Percentiles rank a stretch among this genome's conserved stretches.
These are phyloP conservation scores for Furcasterigmium furcatum DNA, from an alignment of 2,329 filamentous ascomycete genomes.

Conservation along the genomic window DNA sequence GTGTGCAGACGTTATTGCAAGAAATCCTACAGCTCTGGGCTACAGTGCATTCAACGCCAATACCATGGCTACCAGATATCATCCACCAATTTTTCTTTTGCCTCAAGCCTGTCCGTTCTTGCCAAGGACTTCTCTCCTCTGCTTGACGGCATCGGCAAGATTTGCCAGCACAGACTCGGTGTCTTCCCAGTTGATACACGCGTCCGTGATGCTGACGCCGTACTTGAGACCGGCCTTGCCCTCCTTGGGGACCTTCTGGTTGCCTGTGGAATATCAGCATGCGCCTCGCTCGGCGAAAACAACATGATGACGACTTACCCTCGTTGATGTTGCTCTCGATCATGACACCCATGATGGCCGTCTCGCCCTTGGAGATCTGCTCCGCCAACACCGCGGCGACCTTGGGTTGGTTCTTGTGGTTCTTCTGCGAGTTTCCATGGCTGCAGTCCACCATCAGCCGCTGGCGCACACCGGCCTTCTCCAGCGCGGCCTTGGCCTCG, in stretches of 20 bases:
- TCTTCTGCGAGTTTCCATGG: conserved; percentile 93
- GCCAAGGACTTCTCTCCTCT: conserved; percentile 53
- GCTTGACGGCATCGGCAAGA: conserved; percentile 76
- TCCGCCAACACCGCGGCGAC: conserved; percentile 78
- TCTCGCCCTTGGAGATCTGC: conserved; percentile 83
- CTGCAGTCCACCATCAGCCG: conserved; percentile 97
- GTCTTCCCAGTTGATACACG: conserved; percentile 92
- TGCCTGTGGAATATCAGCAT: conserved; percentile 48
- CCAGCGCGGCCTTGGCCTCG: conserved; percentile 76
- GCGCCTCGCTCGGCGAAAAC: not conserved
- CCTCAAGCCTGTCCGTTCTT: conserved; percentile 8
- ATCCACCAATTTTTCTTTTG: too few relatives aligned
- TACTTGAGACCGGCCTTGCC: conserved; percentile 84
- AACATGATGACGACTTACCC: conserved; percentile 48
- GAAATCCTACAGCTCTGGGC: too few relatives aligned
- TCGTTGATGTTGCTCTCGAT: conserved; percentile 98
- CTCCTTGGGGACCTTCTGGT: conserved; percentile 87
- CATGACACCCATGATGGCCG: conserved; percentile 94
- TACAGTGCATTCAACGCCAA: too few relatives aligned
- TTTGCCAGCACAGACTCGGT: conserved; percentile 75
- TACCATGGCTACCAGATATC: too few relatives aligned
- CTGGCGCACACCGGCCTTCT: conserved; percentile 68
- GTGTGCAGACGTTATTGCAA: too few relatives aligned
- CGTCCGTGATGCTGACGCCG: conserved; percentile 95
- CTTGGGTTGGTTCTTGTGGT: conserved; percentile 96